These are phyloP conservation scores for Trichoderma polysporum DNA, from an alignment of 2,329 filamentous ascomycete species.

Conservation along the genomic window DNA sequence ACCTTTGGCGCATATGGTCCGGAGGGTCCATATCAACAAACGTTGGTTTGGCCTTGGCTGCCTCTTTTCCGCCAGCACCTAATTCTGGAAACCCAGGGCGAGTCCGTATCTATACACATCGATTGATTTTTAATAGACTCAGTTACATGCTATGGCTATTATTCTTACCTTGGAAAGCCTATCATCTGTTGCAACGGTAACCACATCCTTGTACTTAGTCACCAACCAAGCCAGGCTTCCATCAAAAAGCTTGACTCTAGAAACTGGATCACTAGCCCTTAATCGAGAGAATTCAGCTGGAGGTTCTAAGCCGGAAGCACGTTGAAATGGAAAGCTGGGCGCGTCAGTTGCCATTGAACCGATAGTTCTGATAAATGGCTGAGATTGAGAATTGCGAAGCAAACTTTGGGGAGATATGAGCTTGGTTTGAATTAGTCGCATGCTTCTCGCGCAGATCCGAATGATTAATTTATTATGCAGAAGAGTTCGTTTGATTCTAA, in stretches of 20 bases:
- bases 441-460: no score
- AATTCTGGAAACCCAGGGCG: neutral
- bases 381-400: no score
- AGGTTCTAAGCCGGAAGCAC: neutral
- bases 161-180: neutral
- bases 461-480: neutral
- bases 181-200: neutral
- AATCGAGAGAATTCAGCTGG: neutral
- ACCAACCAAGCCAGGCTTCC: neutral
- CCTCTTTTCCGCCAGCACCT: neutral
- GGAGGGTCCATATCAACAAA: constrained; percentile 1
- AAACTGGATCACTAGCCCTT: neutral
- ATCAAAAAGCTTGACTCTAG: neutral
- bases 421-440: no score
- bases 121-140: neutral
- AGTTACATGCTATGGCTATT: no score
- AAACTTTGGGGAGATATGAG: no score
- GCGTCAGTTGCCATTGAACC: neutral
- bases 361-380: neutral
- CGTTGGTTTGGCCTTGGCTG: neutral
- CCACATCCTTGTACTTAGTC: neutral
- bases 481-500: neutral
- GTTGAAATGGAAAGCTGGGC: neutral
- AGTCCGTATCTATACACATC: neutral
- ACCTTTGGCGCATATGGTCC: neutral